A percentile compares a stretch with the other conserved stretches of the same genome.
These are phyloP conservation scores for Daldinia vernicosa DNA, from an alignment of 495 filamentous ascomycete species.

Conservation along the genomic window DNA sequence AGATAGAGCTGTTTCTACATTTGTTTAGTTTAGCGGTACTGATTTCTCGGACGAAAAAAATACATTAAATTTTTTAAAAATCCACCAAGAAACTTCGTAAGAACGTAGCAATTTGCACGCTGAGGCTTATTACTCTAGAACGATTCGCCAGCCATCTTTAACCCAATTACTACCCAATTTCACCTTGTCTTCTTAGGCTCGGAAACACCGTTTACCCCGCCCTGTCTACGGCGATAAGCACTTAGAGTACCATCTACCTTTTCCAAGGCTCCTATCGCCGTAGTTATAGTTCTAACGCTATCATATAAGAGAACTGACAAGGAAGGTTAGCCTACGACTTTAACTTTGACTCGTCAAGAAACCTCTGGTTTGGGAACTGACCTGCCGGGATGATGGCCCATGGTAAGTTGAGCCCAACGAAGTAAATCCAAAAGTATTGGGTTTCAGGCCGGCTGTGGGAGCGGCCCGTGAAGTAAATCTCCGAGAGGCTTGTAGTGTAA, in stretches of 20 bases:
- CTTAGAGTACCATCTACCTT: slow-evolving; percentile 45
- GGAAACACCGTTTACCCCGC: background rate
- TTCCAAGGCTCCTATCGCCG: slow-evolving; percentile 56
- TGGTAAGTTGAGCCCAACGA: slow-evolving; percentile 83
- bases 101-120: background rate
- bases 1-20: background rate
- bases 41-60: background rate
- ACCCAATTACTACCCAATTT: slow-evolving; percentile 4
- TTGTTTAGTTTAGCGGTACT: background rate
- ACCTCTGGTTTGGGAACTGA: slow-evolving; percentile 36
- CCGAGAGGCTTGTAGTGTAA: slow-evolving; percentile 80
- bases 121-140: background rate
- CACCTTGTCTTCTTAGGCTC: slow-evolving; percentile 42
- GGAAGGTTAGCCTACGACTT: background rate
- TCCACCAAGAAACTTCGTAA: background rate
- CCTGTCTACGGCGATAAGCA: slow-evolving; percentile 30
- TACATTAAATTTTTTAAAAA: background rate
- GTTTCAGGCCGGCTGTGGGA: slow-evolving; percentile 78
- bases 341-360: background rate
- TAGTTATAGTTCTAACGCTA: slow-evolving; percentile 59
- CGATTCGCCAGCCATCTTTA: background rate
- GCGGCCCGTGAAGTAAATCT: slow-evolving; percentile 64
- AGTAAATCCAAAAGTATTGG: slow-evolving; percentile 90
- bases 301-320: slow-evolving; percentile 61
- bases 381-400: slow-evolving; percentile 81